Conservation (phyloP, 1,284 basidiomycete species). For the Ceratobasidium sp. region DNA sequence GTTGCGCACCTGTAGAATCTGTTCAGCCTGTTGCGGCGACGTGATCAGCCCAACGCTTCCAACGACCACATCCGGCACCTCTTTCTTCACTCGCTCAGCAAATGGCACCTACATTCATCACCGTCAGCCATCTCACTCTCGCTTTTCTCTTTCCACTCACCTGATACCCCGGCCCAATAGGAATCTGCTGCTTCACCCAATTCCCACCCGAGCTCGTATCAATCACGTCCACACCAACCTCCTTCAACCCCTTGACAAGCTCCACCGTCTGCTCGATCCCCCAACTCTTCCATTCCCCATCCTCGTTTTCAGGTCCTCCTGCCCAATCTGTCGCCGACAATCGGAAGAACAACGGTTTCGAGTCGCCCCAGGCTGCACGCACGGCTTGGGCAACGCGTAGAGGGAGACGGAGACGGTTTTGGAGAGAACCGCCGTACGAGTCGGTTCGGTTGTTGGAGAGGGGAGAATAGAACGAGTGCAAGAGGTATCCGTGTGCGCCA, state of each 20-base stretch:
- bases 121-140: too few relatives aligned
- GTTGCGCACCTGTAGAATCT: constrained; percentile 66
- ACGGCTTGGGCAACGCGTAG: constrained; percentile 66
- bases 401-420: constrained; percentile 76
- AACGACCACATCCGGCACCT: constrained; percentile 65
- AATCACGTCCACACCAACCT: constrained; percentile 75
- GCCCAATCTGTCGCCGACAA: constrained; percentile 83
- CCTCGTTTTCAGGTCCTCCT: constrained; percentile 69
- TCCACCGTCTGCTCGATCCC: constrained; percentile 80
- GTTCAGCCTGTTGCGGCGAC: constrained; percentile 70
- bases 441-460: constrained; percentile 77
- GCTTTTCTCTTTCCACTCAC: background rate
- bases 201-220: constrained; percentile 78
- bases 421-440: constrained; percentile 76
- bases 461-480: constrained; percentile 74
- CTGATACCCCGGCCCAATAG: constrained; percentile 26
- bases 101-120: constrained; percentile 77
- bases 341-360: constrained; percentile 78
- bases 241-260: constrained; percentile 66
- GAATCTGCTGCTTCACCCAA: constrained; percentile 57
- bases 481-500: constrained; percentile 74
- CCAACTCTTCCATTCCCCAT: constrained; percentile 72
- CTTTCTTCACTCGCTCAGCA: constrained; percentile 73
- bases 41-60: constrained; percentile 82
- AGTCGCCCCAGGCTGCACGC: constrained; percentile 66